Evolutionary conservation across 129 eudicot species (phyloP), one percentile per base, ranked within the genome.

Genomic region (Artemisia tridentata): DNA sequence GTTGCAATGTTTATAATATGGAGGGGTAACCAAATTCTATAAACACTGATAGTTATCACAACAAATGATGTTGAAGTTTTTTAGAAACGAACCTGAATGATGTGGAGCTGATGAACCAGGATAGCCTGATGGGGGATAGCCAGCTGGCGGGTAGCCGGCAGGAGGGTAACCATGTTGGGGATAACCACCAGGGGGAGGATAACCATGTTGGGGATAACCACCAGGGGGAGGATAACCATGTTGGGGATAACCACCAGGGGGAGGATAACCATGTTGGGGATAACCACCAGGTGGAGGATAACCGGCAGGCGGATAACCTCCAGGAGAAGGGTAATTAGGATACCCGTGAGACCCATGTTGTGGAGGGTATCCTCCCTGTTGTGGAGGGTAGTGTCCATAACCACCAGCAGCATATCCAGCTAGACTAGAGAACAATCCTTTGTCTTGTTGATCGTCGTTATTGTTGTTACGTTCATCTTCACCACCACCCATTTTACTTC

Each of bases 391-490:
- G 71, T 69, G 82, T 52, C 74, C 85, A 27, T 38, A 38, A 38
- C 80, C 84, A 65, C 84, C 84, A 78, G 79, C 81, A 17, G 92
- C 92, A 75, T 63, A 78, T 51, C 90, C 90, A 43, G 85, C 88
- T 25, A 86, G 75, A 76, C 49, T 14, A 1, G 96, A 86, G 17
- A 89, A 82, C 41, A 89, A 48, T 61, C 96, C 96, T 79, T 80
- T 89, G 59, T 89, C 96, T 62, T 78, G 73, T 38, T 38, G 45
- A 38, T 38, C 45, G 1, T 34, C 6, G 41, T 34, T 34, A 48
- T 76, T 63, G 11, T 78, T 73, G 11, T 65, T 78, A 11, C 72
- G 79, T 51, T 80, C 75, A 31, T 89, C 74, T 65, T 83, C 82
- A 3, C 75, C 75, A 47, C 84, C 89, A 16, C 75, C 84, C 96